phyloP scores from a whole-genome alignment of 23 red algal species.

The Gracilariopsis chorda region DNA sequence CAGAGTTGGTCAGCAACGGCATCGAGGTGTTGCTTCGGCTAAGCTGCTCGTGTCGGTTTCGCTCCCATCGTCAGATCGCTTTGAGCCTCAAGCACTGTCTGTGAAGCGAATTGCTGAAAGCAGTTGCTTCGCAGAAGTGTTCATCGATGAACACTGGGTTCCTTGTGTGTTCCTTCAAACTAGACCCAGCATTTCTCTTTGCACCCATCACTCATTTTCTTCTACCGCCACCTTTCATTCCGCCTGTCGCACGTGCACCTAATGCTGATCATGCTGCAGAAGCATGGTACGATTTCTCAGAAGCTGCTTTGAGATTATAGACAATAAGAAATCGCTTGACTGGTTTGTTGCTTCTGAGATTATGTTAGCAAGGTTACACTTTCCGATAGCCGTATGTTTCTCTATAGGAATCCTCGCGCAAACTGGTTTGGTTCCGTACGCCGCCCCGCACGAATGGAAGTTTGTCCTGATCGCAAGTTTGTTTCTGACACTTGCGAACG shows the following conservation, averaged over 20 bases:
- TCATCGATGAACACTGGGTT: neutral
- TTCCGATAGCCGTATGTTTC: slow-evolving; percentile 10
- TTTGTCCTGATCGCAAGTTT: slow-evolving; percentile 20
- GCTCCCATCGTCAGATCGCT: neutral
- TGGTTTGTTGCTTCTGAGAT: slow-evolving; percentile 1
- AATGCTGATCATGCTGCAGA: slow-evolving; percentile 5
- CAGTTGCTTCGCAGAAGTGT: neutral
- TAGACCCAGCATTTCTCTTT: too few species aligned
- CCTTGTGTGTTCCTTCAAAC: too few species aligned
- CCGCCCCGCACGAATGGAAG: neutral
- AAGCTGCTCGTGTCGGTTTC: neutral
- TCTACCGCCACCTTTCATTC: too few species aligned
- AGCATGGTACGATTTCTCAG: slow-evolving; percentile 28
- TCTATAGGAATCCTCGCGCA: slow-evolving; percentile 7
- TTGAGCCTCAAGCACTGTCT: neutral
- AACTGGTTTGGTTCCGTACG: slow-evolving; percentile 4
- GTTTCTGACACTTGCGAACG: slow-evolving; percentile 3
- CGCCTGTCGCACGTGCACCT: neutral
- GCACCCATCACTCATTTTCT: too few species aligned
- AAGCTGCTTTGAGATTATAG: slow-evolving; percentile 10
- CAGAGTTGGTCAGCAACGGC: too few species aligned
- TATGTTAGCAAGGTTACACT: neutral
- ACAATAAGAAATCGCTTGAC: neutral
- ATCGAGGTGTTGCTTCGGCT: too few species aligned
- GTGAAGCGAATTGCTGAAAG: neutral